These are phyloP conservation scores for Sporothrix protearum DNA, from an alignment of 2,329 filamentous ascomycete species.

Conservation along the genomic window DNA sequence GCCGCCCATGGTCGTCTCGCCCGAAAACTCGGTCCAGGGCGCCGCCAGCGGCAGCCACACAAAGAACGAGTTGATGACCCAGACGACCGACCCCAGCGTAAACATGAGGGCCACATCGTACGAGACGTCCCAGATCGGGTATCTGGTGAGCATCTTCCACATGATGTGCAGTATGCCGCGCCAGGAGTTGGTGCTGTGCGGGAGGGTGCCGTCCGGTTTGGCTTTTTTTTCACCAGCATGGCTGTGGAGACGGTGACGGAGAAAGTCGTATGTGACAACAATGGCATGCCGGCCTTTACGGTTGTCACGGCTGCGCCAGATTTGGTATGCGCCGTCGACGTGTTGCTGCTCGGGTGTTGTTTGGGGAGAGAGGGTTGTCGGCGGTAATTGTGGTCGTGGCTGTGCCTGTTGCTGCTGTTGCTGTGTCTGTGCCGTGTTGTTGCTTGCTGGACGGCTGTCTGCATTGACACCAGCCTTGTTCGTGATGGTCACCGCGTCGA, in stretches of 20 bases:
- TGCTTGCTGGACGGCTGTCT: neutral
- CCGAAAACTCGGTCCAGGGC: conserved; percentile 51
- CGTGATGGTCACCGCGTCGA: conserved; percentile 6
- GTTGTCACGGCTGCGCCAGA: conserved; percentile 45
- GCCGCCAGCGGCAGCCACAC: conserved; percentile 56
- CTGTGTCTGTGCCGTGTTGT: neutral
- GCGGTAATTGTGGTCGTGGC: too few relatives aligned
- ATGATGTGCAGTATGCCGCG: conserved; percentile 33
- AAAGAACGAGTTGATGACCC: conserved; percentile 62
- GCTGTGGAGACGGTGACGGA: conserved; percentile 4
- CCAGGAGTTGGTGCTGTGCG: conserved; percentile 30
- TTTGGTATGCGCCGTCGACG: conserved; percentile 32
- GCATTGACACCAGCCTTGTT: neutral
- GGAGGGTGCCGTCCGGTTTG: neutral
- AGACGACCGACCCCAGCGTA: conserved; percentile 47
- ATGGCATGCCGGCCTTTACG: conserved; percentile 42
- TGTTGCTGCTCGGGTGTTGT: neutral
- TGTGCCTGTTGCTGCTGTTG: neutral
- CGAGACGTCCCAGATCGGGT: conserved; percentile 43
- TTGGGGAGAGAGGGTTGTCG: neutral
- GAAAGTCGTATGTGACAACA: conserved; percentile 30
- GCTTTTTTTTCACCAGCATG: neutral
- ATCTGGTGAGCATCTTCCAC: conserved; percentile 38
- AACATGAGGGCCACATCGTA: conserved; percentile 43
- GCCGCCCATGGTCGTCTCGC: conserved; percentile 52